phyloP scores from a whole-genome alignment of 495 filamentous ascomycete species.

The Chaetomium tenue region DNA sequence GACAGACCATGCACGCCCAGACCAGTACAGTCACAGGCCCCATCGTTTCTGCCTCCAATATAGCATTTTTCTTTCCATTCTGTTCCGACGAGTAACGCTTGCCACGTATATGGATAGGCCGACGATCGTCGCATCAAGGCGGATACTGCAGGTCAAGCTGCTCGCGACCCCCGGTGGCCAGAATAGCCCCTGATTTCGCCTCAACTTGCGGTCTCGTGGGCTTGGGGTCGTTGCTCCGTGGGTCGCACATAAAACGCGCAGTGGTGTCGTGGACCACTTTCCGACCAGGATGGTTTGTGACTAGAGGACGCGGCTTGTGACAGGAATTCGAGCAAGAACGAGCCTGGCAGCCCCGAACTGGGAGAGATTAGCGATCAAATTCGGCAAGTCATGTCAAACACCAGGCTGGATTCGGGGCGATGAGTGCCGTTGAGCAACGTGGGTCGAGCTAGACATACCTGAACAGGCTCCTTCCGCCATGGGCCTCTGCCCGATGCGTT shows the following conservation, averaged over 20 bases:
- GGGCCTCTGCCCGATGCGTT: constrained; percentile 1
- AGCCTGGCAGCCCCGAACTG: constrained; percentile 28
- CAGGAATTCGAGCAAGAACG: constrained; percentile 25
- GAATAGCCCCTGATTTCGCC: constrained; percentile 7
- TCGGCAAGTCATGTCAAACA: constrained; percentile 29
- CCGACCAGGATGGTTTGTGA: constrained; percentile 19
- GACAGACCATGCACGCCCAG: constrained; percentile 30
- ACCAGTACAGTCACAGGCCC: constrained; percentile 4
- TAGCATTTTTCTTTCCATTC: background rate
- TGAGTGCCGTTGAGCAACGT: constrained; percentile 32
- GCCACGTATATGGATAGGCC: constrained; percentile 15
- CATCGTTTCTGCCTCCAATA: constrained; percentile 9
- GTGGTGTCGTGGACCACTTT: constrained; percentile 25
- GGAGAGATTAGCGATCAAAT: constrained; percentile 38
- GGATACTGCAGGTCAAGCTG: background rate
- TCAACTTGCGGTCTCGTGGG: constrained; percentile 13
- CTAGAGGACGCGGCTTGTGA: constrained; percentile 24
- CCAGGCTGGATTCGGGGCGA: constrained; percentile 27
- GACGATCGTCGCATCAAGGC: background rate
- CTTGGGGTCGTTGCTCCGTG: background rate
- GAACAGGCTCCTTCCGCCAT: constrained; percentile 15
- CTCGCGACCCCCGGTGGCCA: background rate
- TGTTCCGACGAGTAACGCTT: constrained; percentile 8
- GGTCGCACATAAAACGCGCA: constrained; percentile 27
- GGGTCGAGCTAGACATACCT: constrained; percentile 21